Evolutionary conservation across 495 filamentous ascomycete species (phyloP).

Genomic region (Pseudomonodictys pantanalensis): DNA sequence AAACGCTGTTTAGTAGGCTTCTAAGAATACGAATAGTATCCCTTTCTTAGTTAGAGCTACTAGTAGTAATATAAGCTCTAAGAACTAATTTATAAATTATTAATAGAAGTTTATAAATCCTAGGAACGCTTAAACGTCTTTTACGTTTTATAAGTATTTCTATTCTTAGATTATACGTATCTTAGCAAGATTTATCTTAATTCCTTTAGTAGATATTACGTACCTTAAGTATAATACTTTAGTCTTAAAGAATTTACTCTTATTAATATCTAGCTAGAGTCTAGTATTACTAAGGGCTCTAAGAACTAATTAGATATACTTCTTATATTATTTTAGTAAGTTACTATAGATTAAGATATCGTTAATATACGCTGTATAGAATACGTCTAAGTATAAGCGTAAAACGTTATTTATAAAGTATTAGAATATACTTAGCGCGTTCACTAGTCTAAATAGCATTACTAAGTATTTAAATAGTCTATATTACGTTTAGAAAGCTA

Average conservation of each 20-base stretch:
- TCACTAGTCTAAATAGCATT: background rate
- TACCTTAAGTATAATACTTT: background rate
- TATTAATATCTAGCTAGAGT: background rate
- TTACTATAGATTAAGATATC: background rate
- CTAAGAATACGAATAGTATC: background rate
- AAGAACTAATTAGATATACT: background rate
- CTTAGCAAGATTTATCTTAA: background rate
- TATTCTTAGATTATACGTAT: background rate
- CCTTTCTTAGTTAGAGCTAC: background rate
- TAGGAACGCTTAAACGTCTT: background rate
- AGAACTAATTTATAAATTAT: background rate
- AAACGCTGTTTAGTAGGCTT: background rate
- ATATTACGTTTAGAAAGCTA: constrained; percentile 8
- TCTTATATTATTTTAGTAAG: background rate
- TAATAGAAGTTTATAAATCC: background rate
- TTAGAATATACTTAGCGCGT: constrained; percentile 5
- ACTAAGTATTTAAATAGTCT: background rate
- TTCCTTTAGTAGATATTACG: background rate
- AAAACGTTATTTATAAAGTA: constrained; percentile 33
- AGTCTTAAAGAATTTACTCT: background rate
- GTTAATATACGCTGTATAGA: background rate
- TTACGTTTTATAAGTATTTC: background rate
- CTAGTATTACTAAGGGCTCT: background rate
- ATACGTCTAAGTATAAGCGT: background rate
- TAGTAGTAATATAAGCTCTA: background rate